Evolutionary conservation across 225 moss, liverwort and hornwort genomes (phyloP).

Genomic region (Rhytidiadelphus loreus): DNA sequence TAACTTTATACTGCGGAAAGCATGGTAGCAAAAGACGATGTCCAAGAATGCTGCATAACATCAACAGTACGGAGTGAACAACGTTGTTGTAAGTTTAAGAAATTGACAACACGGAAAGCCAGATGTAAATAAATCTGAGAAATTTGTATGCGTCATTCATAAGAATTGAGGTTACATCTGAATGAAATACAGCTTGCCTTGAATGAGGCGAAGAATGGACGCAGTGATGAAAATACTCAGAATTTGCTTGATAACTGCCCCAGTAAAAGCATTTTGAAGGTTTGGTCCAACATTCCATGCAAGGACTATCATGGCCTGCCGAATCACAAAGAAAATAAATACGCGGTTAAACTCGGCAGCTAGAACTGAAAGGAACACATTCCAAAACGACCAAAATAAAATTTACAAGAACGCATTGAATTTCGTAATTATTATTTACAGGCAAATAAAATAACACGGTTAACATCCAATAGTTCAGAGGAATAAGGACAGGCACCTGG

Average conservation of each 20-base stretch:
- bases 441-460: background rate
- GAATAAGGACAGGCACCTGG: slow-evolving; percentile 40
- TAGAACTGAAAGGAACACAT: background rate
- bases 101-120: background rate
- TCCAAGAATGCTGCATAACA: slow-evolving; percentile 39
- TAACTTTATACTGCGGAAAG: slow-evolving; percentile 60
- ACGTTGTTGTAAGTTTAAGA: background rate
- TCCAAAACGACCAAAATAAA: background rate
- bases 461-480: background rate
- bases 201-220: slow-evolving; percentile 67
- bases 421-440: background rate
- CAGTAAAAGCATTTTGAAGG: slow-evolving; percentile 38
- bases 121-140: background rate
- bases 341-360: background rate
- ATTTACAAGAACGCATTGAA: background rate
- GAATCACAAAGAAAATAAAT: background rate
- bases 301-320: slow-evolving; percentile 70
- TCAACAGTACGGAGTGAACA: background rate
- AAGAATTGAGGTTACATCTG: background rate
- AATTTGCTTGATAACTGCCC: slow-evolving; percentile 60
- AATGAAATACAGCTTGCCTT: slow-evolving; percentile 29
- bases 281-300: slow-evolving; percentile 74
- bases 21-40: slow-evolving; percentile 49
- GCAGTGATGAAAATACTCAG: slow-evolving; percentile 90
- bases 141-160: background rate